phyloP scores from a whole-genome alignment of 768 basidiomycete species.

The Chiua virens region DNA sequence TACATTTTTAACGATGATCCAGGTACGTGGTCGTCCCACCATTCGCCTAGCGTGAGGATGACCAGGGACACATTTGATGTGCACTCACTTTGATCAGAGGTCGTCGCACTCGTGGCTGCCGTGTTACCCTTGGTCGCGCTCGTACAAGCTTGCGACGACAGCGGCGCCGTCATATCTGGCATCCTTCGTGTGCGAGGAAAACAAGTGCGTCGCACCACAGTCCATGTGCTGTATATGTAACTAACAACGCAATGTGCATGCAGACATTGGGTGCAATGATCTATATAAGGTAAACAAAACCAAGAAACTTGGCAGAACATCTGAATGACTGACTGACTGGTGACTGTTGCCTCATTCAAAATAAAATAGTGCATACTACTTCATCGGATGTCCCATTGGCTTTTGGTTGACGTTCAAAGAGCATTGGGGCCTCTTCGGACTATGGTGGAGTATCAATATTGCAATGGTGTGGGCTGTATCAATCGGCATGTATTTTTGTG shows the following conservation, averaged over 20 bases:
- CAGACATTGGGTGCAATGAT: slow-evolving; percentile 71
- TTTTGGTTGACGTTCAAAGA: slow-evolving; percentile 70
- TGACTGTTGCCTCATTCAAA: neutral
- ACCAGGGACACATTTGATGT: too few species aligned
- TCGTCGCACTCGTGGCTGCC: slow-evolving; percentile 43
- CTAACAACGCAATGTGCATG: slow-evolving; percentile 24
- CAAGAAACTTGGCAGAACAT: neutral
- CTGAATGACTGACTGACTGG: neutral
- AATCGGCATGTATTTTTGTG: slow-evolving; percentile 38
- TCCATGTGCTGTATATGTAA: neutral
- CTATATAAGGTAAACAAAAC: slow-evolving; percentile 58
- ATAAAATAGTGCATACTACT: slow-evolving; percentile 64
- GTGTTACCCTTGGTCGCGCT: slow-evolving; percentile 75
- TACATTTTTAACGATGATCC: slow-evolving; percentile 73
- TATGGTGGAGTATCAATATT: slow-evolving; percentile 83
- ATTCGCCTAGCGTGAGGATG: neutral
- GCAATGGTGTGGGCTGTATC: slow-evolving; percentile 21
- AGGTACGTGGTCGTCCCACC: slow-evolving; percentile 28
- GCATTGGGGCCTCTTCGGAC: slow-evolving; percentile 62
- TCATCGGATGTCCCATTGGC: slow-evolving; percentile 80
- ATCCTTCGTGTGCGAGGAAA: slow-evolving; percentile 83
- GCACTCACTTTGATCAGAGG: slow-evolving; percentile 13
- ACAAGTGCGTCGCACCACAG: slow-evolving; percentile 44
- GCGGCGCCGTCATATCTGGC: slow-evolving; percentile 68
- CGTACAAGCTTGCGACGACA: slow-evolving; percentile 82